phyloP scores from a whole-genome alignment of 2,329 filamentous ascomycete species.

The Fusarium ramigenum region DNA sequence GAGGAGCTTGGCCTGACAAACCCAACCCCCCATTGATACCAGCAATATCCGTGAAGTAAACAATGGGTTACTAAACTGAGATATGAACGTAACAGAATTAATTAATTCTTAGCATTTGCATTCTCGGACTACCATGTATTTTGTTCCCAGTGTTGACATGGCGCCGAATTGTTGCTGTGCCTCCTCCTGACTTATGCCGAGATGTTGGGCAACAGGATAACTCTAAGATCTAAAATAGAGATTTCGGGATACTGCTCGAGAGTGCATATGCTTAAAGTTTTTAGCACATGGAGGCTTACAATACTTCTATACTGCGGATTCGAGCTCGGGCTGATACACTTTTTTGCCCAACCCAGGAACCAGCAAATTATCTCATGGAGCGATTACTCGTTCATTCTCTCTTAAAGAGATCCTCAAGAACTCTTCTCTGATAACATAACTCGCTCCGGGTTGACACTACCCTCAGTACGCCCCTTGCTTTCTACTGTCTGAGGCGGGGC shows the following conservation, averaged over 20 bases:
- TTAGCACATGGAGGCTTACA: rapidly evolving
- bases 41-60: too few relatives aligned
- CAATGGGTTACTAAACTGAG: background rate
- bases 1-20: background rate
- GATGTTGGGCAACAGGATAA: background rate
- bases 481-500: background rate
- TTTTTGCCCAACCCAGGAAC: rapidly evolving
- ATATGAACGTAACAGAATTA: background rate
- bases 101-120: rapidly evolving
- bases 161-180: background rate
- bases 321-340: too few relatives aligned
- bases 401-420: background rate
- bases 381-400: rapidly evolving
- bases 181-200: too few relatives aligned
- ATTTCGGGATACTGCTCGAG: background rate
- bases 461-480: background rate
- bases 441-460: background rate
- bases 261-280: rapidly evolving
- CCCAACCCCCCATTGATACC: background rate
- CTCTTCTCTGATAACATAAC: background rate
- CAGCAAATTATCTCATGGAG: background rate
- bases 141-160: background rate
- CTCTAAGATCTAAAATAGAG: background rate
- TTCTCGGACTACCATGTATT: rapidly evolving
- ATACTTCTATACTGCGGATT: rapidly evolving